A percentile compares a stretch with the other conserved stretches of the same genome.
Conservation (phyloP, 768 basidiomycete genomes). For the Tulasnella sp. region DNA sequence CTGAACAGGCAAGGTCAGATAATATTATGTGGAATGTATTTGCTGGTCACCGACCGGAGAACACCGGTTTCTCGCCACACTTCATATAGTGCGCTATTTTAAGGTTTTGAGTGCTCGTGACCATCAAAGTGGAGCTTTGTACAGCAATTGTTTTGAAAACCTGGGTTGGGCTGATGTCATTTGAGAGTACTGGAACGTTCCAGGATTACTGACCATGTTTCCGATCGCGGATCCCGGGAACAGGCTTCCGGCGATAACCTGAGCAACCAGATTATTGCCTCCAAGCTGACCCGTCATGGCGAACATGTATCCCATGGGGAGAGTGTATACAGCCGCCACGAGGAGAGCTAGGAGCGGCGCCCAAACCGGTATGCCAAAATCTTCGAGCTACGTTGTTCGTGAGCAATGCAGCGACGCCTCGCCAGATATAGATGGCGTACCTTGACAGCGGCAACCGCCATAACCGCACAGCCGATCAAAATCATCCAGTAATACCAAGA, state of each 20-base stretch:
- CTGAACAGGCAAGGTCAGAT: constrained; percentile 35
- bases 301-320: constrained; percentile 52
- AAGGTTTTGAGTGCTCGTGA: constrained; percentile 52
- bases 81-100: constrained; percentile 53
- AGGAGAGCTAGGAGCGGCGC: constrained; percentile 53
- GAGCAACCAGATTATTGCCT: constrained; percentile 50
- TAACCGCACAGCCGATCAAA: background rate
- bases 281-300: constrained; percentile 49
- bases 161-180: background rate
- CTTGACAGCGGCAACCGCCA: background rate
- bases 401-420: background rate
- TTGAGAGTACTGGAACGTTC: background rate
- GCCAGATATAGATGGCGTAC: background rate
- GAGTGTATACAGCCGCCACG: constrained; percentile 47
- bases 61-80: constrained; percentile 40
- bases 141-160: constrained; percentile 43
- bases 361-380: constrained; percentile 55
- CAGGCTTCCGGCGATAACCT: constrained; percentile 51
- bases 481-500: constrained; percentile 36
- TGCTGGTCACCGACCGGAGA: background rate
- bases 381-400: background rate
- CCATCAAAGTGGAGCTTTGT: constrained; percentile 43
- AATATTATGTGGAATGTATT: background rate
- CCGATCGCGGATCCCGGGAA: constrained; percentile 50
- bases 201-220: constrained; percentile 44